phyloP scores from a whole-genome alignment of 2,329 filamentous ascomycete genomes.

The Trichoderma asperellum region DNA sequence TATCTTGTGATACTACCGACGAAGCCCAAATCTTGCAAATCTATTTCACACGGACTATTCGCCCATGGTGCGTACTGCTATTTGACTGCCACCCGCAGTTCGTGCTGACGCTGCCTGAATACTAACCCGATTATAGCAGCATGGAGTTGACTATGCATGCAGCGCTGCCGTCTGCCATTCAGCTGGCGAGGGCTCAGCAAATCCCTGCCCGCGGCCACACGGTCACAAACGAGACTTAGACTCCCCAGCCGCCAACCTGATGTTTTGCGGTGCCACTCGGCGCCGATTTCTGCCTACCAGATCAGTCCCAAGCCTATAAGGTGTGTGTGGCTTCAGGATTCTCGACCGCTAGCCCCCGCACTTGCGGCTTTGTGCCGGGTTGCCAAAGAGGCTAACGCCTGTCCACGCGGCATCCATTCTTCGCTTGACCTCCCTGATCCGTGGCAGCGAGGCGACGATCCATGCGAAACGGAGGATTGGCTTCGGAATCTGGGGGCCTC shows the following conservation, averaged over 20 bases:
- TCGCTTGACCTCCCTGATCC: slow-evolving; percentile 21
- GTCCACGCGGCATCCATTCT: slow-evolving; percentile 26
- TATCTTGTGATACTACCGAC: neutral
- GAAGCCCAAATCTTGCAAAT: neutral
- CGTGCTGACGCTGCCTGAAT: slow-evolving; percentile 8
- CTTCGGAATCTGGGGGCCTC: slow-evolving; percentile 1
- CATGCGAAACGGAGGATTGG: slow-evolving; percentile 20
- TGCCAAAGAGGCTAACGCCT: slow-evolving; percentile 16
- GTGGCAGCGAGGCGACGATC: slow-evolving; percentile 17
- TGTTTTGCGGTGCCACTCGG: neutral
- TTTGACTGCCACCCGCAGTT: neutral
- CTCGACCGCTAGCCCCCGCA: slow-evolving; percentile 28
- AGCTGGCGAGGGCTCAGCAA: slow-evolving; percentile 13
- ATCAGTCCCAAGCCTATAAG: neutral
- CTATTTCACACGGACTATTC: neutral
- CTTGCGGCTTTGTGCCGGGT: slow-evolving; percentile 19
- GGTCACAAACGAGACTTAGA: neutral
- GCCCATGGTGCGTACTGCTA: neutral
- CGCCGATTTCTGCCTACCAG: neutral
- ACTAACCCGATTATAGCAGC: neutral
- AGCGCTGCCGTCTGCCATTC: slow-evolving; percentile 1
- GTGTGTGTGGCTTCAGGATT: slow-evolving; percentile 16
- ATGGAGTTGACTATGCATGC: neutral
- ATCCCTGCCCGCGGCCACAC: slow-evolving; percentile 3
- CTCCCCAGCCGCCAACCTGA: slow-evolving; percentile 1